These are phyloP conservation scores for Xylaria venustula DNA, from an alignment of 495 filamentous ascomycete genomes.

Conservation along the genomic window DNA sequence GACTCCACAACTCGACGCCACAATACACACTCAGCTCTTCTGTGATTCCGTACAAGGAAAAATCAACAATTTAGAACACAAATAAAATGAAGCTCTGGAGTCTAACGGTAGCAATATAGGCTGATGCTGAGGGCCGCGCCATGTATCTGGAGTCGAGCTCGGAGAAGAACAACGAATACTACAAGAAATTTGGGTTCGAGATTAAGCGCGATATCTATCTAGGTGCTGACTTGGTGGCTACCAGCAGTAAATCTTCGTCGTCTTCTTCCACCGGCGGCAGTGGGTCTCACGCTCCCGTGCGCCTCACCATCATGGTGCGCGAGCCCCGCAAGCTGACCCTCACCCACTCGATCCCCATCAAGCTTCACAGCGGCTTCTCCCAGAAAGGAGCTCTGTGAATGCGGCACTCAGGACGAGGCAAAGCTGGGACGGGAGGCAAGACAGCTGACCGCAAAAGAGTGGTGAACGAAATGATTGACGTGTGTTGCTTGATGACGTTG, in stretches of 20 bases:
- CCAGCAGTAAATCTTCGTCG: slow-evolving; percentile 35
- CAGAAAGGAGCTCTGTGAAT: slow-evolving; percentile 8
- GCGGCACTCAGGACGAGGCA: neutral
- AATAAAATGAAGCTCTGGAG: neutral
- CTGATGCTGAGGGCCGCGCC: slow-evolving; percentile 60
- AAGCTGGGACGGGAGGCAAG: neutral
- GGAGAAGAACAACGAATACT: slow-evolving; percentile 62
- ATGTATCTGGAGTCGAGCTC: slow-evolving; percentile 78
- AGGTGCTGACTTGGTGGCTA: slow-evolving; percentile 26
- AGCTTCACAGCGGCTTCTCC: slow-evolving; percentile 29
- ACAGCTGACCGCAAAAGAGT: neutral
- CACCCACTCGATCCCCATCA: slow-evolving; percentile 32
- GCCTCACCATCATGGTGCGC: slow-evolving; percentile 74
- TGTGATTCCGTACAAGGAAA: neutral
- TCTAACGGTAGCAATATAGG: slow-evolving; percentile 39
- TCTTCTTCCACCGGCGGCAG: slow-evolving; percentile 18
- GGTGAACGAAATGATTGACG: no score
- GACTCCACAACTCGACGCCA: neutral
- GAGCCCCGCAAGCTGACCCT: slow-evolving; percentile 49
- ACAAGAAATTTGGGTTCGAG: slow-evolving; percentile 69
- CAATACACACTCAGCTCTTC: neutral
- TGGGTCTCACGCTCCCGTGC: slow-evolving; percentile 43
- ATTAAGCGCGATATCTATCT: slow-evolving; percentile 57
- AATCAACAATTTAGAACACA: neutral
- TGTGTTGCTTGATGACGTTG: slow-evolving; percentile 17